Evolutionary conservation across 305 asterid genomes (phyloP), one percentile per base, ranked within the genome.

Genomic region (Nicotiana rustica): DNA sequence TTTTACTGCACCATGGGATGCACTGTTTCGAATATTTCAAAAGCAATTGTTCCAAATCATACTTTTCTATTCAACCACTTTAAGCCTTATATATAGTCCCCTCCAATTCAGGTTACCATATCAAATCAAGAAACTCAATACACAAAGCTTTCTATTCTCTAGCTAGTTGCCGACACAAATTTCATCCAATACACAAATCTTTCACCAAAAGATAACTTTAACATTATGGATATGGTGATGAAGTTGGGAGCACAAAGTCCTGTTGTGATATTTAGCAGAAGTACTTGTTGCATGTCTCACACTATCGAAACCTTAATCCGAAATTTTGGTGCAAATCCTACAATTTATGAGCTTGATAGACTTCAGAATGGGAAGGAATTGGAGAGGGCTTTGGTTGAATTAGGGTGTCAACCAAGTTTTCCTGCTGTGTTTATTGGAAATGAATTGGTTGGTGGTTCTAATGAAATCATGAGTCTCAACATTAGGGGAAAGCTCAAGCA

Each of bases 371-470:
- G 84, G 21, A 35, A 6, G 73, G 29, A 70, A 71, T 18, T 82
- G n/a, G 84, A 82, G 71, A 59, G 14, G 18, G 84, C 67, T 19
- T 59, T 82, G 70, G 8, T 10, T 77, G 38, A 41, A 13, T 57
- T 70, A 59, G 80, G 84, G 4, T 69, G 61, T 55, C 55, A 62
- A 12, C 80, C 79, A 31, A 82, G 86, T 38, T 90, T 89, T 0
- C 98, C 95, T 9, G 92, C 94, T 5, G 92, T 93, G 80, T 92
- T 92, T 85, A 85, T 93, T 1, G 97, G 93, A 31, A 81, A 77
- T 10, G 55, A 89, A 1, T 89, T 91, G 59, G 59, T 92, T 10
- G 97, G 97, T 55, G 95, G 95, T 69, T 88, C 97, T 13, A 81
- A 93, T 73, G 93, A 91, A 79, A 85, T 91, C 12, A 89, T 92